Evolutionary conservation across 805 yeast genomes (phyloP), one percentile per base, ranked within the genome.

Genomic region (Lipomyces japonicus): DNA sequence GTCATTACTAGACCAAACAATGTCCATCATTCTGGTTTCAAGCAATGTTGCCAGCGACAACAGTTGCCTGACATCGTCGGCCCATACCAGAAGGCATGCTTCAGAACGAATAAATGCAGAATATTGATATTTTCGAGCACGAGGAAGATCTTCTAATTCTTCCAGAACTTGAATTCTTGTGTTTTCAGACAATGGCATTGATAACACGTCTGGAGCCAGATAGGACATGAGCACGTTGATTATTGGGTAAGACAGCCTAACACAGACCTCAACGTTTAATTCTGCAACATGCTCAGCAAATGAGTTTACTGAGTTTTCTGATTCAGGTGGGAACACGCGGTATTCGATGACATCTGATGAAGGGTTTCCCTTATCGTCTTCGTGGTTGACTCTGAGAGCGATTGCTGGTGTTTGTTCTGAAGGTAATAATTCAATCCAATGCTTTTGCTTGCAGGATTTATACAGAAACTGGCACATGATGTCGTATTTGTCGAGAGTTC

Each of bases 131-230:
- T 44, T 48, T 7, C 56, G 42, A 7, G 51, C 56, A 1, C 47
- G 42, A 12, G 56, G 50, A n/a, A 52, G 56, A 31, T 48, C 50
- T 9, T 28, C 36, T 3, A 52, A n/a, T n/a, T 36, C 28, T 4
- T 52, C 50, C 19, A 52, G 42, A 7, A 52, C 50, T 21, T 52
- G 56, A 31, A 51, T 51, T 9, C 51, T 48, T 3, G 55, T 36
- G 40, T 47, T 47, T 25, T 51, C 55, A 3, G 51, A 43, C 19
- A 51, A 18, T 25, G 54, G 47, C 6, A 50, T 39, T 18, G 54
- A 40, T 7, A 24, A 28, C n/a, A 50, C 50, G 19, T 40, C 42
- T 7, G 6, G 32, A 6, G 50, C 46, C 21, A 50, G 28, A 19
- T 42, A 44, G 19, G 54, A 41, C 12, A 50, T 38, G n/a, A 50